Conservation (phyloP, 148 eudicot genomes). For the Polygonum aviculare region DNA sequence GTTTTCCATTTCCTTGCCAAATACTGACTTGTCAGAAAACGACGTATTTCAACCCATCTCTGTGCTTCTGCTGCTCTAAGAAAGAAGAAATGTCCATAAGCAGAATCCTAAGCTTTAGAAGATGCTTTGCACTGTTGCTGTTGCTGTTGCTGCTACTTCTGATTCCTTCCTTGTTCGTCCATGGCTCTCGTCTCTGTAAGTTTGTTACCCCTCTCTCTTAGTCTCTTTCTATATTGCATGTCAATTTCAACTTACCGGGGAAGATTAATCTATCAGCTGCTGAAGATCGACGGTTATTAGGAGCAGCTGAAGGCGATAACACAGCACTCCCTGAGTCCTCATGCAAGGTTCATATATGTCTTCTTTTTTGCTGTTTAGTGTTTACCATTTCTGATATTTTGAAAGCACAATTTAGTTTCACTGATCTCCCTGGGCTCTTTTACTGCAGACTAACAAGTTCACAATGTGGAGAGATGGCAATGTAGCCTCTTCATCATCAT, state of each 20-base stretch:
- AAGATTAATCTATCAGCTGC: background rate
- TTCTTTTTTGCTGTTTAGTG: background rate
- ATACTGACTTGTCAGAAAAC: background rate
- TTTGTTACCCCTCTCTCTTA: background rate
- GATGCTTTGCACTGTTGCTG: background rate
- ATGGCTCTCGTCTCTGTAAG: conserved; percentile 1
- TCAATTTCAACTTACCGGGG: background rate
- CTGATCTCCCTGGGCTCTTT: background rate
- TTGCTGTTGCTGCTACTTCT: background rate
- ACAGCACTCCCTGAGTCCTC: background rate
- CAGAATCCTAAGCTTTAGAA: background rate
- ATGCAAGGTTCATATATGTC: background rate
- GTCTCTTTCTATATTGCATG: background rate
- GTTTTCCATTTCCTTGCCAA: background rate
- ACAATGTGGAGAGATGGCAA: background rate
- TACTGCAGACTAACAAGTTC: background rate
- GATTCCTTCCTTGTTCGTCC: background rate
- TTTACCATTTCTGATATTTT: background rate
- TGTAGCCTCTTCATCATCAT: background rate
- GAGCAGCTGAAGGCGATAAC: background rate
- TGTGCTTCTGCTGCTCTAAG: conserved; percentile 3
- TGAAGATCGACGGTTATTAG: background rate
- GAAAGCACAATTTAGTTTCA: background rate
- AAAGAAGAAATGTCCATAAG: background rate
- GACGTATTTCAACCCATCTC: background rate